Base-by-base conservation (phyloP, 2,329 filamentous ascomycete genomes). In the Teratosphaeria gauchensis region DNA sequence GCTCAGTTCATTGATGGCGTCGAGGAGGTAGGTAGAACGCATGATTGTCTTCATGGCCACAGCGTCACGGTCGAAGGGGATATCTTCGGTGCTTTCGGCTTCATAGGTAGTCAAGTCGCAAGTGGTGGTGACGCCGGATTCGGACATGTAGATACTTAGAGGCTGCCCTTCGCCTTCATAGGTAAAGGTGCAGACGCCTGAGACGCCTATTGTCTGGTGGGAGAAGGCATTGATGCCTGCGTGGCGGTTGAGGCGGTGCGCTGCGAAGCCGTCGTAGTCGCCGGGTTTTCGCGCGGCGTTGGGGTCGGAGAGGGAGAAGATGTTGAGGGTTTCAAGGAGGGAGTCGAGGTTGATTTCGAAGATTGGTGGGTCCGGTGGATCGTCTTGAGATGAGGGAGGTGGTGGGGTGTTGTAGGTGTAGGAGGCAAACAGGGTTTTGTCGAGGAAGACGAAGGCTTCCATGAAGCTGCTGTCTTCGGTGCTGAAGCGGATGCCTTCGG, bases 31-130 rank as follows among this genome's bases (percentile, higher is more conserved):
- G 35, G 82, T 82, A 11, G 87, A 84, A 65, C 87, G 88, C 88
- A 96, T 96, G 70, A 99, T 97, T 60, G 96, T 90, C 72, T 97
- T 99, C 77, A 96, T 88, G 8, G 84, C 80, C 8, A 97, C 79
- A 56, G 86, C 83, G 55, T 90, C 83, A 33, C 91, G 84, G 68
- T 92, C 85, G 65, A 99, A 90, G 0, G 92, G 94, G 53, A 99
- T 97, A 56, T 92, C 87, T 56, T 92, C 87, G 54, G 70, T 72
- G 9, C 68, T 72, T 21, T 66, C 62, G 9, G 69, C 67, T 55
- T 68, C 65, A 74, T 96, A 99, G 0, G 94, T 97, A 7, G 87
- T 89, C 56, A 99, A 78, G 61, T 94, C 88, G 74, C 92, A 96
- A 8, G 88, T 95, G 0, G 92, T 96, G 58, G 87, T 92, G 53